phyloP scores from a whole-genome alignment of 1,284 basidiomycete genomes.

The Exobasidium cylindrosporum region DNA sequence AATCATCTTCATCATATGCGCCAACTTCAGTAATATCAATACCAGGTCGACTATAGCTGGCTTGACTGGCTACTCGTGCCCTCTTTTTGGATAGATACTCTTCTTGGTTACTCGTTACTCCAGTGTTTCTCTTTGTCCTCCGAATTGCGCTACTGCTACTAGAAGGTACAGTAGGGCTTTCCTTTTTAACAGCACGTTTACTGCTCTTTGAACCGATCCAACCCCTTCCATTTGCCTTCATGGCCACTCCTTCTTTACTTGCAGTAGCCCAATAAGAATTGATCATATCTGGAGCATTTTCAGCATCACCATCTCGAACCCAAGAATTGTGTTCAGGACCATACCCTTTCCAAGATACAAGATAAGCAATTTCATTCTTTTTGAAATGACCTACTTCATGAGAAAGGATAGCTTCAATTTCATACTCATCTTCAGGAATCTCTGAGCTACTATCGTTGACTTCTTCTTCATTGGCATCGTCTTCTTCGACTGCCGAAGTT shows the following conservation, averaged over 20 bases:
- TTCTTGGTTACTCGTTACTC: neutral
- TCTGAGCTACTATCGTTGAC: conserved; percentile 14
- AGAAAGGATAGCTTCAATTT: conserved; percentile 33
- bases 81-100: neutral
- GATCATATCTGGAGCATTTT: conserved; percentile 16
- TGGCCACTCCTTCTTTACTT: neutral
- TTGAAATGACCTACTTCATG: conserved; percentile 20
- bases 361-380: conserved; percentile 34
- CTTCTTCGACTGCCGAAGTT: neutral
- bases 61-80: neutral
- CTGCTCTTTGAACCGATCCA: neutral
- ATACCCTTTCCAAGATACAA: conserved; percentile 45
- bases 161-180: neutral
- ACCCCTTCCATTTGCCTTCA: conserved; percentile 17
- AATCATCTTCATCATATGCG: conserved; percentile 16
- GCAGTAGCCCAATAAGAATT: conserved; percentile 10
- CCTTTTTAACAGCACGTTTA: neutral
- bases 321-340: conserved; percentile 30
- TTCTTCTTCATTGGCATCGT: neutral
- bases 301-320: conserved; percentile 38
- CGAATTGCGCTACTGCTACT: neutral
- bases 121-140: neutral
- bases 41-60: conserved; percentile 1
- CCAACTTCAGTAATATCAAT: conserved; percentile 13
- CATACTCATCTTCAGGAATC: conserved; percentile 32